Evolutionary conservation across 208 protist species (phyloP), one percentile per base, ranked within the genome.

Genomic region (Histomonas meleagridis): DNA sequence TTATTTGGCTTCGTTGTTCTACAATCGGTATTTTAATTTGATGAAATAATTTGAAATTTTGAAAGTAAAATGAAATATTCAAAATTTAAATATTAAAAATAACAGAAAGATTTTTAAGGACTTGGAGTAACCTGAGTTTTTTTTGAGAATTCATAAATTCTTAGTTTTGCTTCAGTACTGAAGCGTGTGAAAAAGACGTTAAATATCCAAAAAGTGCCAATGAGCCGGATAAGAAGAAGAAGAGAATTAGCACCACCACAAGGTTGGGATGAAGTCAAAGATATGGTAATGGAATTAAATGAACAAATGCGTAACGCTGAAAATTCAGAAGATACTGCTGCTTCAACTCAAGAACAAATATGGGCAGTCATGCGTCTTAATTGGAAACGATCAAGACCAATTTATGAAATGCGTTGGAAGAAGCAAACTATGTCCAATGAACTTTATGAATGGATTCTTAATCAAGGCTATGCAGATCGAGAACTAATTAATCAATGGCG

Each of bases 401-500:
- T 86, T 38, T 86, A 43, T 35, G 76, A 86, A 86, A 86, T 86
- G 40, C 5, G 32, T 32, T 86, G 46, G 14, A 86, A 55, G 38
- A 32, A 55, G 1, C 0, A 86, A 38, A 55, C 40, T 38, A 86
- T 86, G 46, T 86, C 76, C 21, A 86, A 86, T 57, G 46, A 86
- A 55, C 38, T 86, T 38, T 86, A 86, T 49, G 76, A 86, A 55
- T 86, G 76, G 76, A 86, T 86, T 16, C 16, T 86, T 5, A 86
- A 46, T 28, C 23, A 86, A 4, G 46, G 46, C 0, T 86, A 86
- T 86, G 76, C 76, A 26, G 76, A 86, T 55, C 23, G 46, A 7
- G 46, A 86, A 5, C 28, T 86, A 32, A 86, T 86, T 10, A 46
- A 86, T 38, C 9, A 9, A 1, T 86, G 76, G 76, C 23, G 76